Conservation (phyloP, 2,329 filamentous ascomycete species). For the Clarireedia sp. region DNA sequence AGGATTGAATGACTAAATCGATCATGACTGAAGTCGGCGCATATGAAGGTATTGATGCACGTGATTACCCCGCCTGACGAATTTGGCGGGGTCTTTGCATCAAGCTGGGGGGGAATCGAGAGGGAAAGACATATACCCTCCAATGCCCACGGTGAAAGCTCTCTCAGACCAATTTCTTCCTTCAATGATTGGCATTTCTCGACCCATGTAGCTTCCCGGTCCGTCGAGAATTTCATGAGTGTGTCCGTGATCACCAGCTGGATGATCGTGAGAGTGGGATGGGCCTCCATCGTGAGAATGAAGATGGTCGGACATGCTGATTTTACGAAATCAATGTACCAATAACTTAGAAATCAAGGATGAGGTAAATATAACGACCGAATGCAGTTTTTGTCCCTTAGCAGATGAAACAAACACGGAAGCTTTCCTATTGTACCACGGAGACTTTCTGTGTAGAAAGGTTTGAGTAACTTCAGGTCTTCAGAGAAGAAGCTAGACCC, state of each 20-base stretch:
- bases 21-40: neutral
- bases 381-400: neutral
- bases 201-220: conserved; percentile 78
- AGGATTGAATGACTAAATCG: neutral
- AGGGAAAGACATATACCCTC: conserved; percentile 54
- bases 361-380: too few species aligned
- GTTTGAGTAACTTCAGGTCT: too few species aligned
- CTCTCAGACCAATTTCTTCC: conserved; percentile 81
- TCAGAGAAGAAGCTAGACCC: too few species aligned
- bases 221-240: conserved; percentile 92
- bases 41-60: neutral
- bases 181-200: conserved; percentile 90
- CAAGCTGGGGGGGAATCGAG: neutral
- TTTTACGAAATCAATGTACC: neutral
- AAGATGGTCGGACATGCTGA: conserved; percentile 13
- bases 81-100: neutral
- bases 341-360: neutral
- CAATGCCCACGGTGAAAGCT: conserved; percentile 95
- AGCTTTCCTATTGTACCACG: too few species aligned
- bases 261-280: conserved; percentile 43
- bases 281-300: conserved; percentile 33
- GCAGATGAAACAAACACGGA: neutral
- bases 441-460: too few species aligned
- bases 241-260: conserved; percentile 75
- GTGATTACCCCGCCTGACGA: conserved; percentile 14